These are phyloP conservation scores for Pouteria glomerata DNA, from an alignment of 148 eudicot species.

Conservation along the genomic window DNA sequence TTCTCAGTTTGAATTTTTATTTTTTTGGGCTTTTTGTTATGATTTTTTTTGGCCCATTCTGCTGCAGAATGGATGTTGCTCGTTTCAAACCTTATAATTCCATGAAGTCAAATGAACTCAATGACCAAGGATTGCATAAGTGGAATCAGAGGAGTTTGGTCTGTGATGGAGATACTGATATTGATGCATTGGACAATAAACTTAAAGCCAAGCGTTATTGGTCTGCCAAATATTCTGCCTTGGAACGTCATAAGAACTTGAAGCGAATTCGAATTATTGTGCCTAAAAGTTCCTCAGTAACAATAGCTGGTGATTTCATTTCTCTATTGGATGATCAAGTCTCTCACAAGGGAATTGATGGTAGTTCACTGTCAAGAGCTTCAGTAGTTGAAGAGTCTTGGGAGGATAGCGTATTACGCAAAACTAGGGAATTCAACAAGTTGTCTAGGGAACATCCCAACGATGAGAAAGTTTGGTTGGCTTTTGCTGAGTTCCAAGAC, in stretches of 20 bases:
- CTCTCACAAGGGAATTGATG: constrained; percentile 23
- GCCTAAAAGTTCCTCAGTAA: constrained; percentile 29
- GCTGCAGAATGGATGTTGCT: constrained; percentile 81
- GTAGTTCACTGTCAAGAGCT: constrained; percentile 18
- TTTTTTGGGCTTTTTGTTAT: not conserved
- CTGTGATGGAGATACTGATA: constrained; percentile 54
- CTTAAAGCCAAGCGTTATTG: constrained; percentile 76
- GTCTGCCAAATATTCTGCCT: constrained; percentile 67
- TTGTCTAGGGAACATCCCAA: constrained; percentile 83
- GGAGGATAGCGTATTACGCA: constrained; percentile 89
- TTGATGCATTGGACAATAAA: constrained; percentile 54
- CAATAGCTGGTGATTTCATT: constrained; percentile 42
- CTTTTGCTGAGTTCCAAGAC: constrained; percentile 88
- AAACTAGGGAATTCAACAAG: constrained; percentile 83
- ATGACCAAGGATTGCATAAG: constrained; percentile 23
- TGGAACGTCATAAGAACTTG: constrained; percentile 70
- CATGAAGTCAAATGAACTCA: constrained; percentile 24
- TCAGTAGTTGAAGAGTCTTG: constrained; percentile 75
- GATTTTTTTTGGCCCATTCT: constrained; percentile 1
- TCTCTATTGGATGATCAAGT: constrained; percentile 40
- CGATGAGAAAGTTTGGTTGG: constrained; percentile 65
- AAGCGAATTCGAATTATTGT: constrained; percentile 56
- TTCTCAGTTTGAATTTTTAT: not conserved
- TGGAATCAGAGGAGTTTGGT: constrained; percentile 23
- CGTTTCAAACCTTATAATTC: constrained; percentile 59